These are phyloP conservation scores for Moniliella sp. DNA, from an alignment of 1,284 basidiomycete species.

Conservation along the genomic window DNA sequence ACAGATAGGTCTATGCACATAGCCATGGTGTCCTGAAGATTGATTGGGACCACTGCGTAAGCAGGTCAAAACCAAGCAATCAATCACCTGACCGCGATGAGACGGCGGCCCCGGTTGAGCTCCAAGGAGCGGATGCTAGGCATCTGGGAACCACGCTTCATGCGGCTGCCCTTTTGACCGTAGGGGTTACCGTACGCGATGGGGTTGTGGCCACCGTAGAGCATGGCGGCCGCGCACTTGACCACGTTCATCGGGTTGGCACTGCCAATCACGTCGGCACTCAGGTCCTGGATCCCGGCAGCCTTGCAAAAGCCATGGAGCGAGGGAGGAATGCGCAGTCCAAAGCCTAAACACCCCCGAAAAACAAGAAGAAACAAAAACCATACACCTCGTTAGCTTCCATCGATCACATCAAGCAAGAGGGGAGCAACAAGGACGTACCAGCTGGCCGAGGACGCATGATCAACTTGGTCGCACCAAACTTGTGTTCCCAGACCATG, in stretches of 20 bases:
- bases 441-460: constrained; percentile 56
- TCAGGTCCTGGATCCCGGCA: constrained; percentile 77
- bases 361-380: not conserved
- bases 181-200: constrained; percentile 28
- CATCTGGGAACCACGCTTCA: constrained; percentile 27
- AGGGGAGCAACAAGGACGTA: constrained; percentile 3
- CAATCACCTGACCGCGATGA: constrained; percentile 8
- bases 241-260: constrained; percentile 51
- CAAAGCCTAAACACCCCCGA: constrained; percentile 46
- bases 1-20: too few species aligned
- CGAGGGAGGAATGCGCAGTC: constrained; percentile 66
- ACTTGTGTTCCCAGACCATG: constrained; percentile 57
- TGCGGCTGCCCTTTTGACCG: constrained; percentile 20
- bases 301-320: constrained; percentile 68
- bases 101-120: constrained; percentile 18
- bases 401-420: not conserved
- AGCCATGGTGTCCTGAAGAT: too few species aligned
- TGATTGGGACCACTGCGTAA: too few species aligned
- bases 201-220: constrained; percentile 22
- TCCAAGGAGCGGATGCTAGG: constrained; percentile 14
- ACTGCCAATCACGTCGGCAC: constrained; percentile 79
- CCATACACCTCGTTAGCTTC: not conserved
- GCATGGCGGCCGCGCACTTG: constrained; percentile 36
- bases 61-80: too few species aligned
- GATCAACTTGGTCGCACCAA: constrained; percentile 61